These are phyloP conservation scores for Geranium rotundifolium DNA, from an alignment of 345 rosid genomes.

Conservation along the genomic window DNA sequence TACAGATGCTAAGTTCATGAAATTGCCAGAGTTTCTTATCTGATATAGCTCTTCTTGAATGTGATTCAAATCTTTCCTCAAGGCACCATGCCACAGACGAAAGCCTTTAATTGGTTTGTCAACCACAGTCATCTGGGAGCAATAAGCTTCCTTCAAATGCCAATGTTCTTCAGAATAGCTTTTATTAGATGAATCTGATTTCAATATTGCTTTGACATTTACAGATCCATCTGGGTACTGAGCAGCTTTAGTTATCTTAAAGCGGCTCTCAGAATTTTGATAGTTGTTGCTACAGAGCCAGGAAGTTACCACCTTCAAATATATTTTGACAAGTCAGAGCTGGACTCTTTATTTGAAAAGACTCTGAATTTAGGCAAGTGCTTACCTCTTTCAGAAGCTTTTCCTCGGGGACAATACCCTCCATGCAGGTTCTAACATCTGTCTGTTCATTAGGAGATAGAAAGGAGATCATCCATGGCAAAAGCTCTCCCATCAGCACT, in stretches of 20 bases:
- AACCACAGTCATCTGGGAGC: slow-evolving; percentile 14
- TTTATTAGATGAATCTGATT: slow-evolving; percentile 10
- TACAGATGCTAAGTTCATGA: slow-evolving; percentile 22
- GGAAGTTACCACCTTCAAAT: slow-evolving; percentile 44
- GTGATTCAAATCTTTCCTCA: slow-evolving; percentile 45
- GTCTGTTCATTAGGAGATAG: slow-evolving; percentile 28
- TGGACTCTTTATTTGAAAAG: slow-evolving; percentile 3
- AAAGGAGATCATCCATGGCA: slow-evolving; percentile 61
- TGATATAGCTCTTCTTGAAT: slow-evolving; percentile 33
- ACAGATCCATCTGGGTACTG: slow-evolving; percentile 14
- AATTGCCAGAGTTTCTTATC: slow-evolving; percentile 24
- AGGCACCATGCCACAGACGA: slow-evolving; percentile 44
- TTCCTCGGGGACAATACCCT: slow-evolving; percentile 36
- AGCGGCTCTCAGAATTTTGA: slow-evolving; percentile 14
- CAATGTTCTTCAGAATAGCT: slow-evolving; percentile 20
- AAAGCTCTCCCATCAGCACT: slow-evolving; percentile 41
- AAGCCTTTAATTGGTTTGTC: slow-evolving; percentile 25
- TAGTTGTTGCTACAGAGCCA: slow-evolving; percentile 29
- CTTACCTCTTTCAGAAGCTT: slow-evolving; percentile 47
- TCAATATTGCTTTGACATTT: slow-evolving; percentile 15
- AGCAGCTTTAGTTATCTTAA: slow-evolving; percentile 14
- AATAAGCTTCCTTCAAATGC: slow-evolving; percentile 16
- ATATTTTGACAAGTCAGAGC: slow-evolving; percentile 14
- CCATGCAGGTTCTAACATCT: slow-evolving; percentile 28
- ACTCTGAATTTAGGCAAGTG: slow-evolving; percentile 12